Base-by-base conservation (phyloP, 2,329 filamentous ascomycete species). In the Fusarium gaditjirri region DNA sequence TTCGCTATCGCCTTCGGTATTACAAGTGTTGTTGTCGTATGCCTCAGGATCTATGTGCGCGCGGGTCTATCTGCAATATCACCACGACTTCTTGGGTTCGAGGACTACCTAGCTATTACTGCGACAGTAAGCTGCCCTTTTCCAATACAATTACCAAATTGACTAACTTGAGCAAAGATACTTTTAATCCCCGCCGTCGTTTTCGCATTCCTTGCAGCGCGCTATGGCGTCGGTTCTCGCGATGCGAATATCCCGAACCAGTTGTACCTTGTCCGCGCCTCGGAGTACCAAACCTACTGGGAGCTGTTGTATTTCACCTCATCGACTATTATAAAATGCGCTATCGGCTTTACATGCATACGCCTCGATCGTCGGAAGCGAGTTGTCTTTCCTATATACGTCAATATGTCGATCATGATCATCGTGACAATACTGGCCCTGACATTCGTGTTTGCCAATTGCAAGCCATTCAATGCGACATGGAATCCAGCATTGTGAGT, bases 271-370 rank as follows among this genome's bases (percentile, higher is more conserved):
- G n/a, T 68, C 3, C 49, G 47, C 57, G 62, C 65, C 21, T 19
- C n/a, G 17, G 55, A 68, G 36, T 68, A 68, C 29, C 62, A 67
- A 19, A 67, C 55, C 1, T 61, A 68, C 27, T 67, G 62, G 65
- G 65, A 67, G 5, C 4, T 68, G 8, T 10, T 68, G 2, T 67
- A 67, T 14, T 68, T 68, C 5, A 44, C 33, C 11, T 67, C 55
- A 0, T 68, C 65, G 9, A 61, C 65, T 4, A n/a, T 68, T 1
- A 61, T 68, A 3, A 68, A 68, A 4, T 67, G 62, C 21, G 54
- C 65, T 1, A 68, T 68, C 3, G 54, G 65, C 0, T 49, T 61
- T 10, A 59, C 62, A 0, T 67, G 55, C 5, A 39, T 66, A 35
- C 62, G 65, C 1, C 31, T 68, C 6, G 62, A 68, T 3, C 7